Evolutionary conservation across 108 stramenopile genomes (phyloP).

Genomic region (Epithemia pelagica): DNA sequence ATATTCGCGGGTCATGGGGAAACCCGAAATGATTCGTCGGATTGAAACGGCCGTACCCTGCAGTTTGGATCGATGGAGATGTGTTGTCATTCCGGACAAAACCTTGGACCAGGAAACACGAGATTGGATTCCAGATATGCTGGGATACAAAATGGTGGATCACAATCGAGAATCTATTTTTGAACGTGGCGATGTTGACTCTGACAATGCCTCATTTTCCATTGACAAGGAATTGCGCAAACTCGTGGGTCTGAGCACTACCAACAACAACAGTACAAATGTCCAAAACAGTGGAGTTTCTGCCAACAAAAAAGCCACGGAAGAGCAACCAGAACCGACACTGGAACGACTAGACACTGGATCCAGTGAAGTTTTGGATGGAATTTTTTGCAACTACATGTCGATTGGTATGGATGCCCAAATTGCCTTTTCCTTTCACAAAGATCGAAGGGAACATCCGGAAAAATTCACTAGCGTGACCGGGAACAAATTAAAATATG

Average conservation of each 20-base stretch:
- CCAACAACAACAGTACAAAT: not conserved
- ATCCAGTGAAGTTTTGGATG: constrained; percentile 61
- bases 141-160: constrained; percentile 11
- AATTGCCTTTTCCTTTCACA: constrained; percentile 52
- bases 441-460: constrained; percentile 42
- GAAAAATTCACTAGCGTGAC: constrained; percentile 47
- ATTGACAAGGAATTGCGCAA: not conserved
- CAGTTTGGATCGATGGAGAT: constrained; percentile 49
- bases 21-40: constrained; percentile 30
- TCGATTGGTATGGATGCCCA: constrained; percentile 64
- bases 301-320: not conserved
- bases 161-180: not conserved
- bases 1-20: constrained; percentile 31
- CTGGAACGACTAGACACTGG: constrained; percentile 49
- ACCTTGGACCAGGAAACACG: constrained; percentile 28
- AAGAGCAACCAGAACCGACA: not conserved
- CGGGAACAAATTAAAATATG: constrained; percentile 53
- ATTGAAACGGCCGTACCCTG: constrained; percentile 27
- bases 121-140: constrained; percentile 37
- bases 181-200: not conserved
- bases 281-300: not conserved
- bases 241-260: not conserved
- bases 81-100: constrained; percentile 28
- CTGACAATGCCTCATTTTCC: not conserved
- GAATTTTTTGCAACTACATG: constrained; percentile 69